phyloP scores from a whole-genome alignment of 768 basidiomycete genomes.

The Pisolithus marmoratus region DNA sequence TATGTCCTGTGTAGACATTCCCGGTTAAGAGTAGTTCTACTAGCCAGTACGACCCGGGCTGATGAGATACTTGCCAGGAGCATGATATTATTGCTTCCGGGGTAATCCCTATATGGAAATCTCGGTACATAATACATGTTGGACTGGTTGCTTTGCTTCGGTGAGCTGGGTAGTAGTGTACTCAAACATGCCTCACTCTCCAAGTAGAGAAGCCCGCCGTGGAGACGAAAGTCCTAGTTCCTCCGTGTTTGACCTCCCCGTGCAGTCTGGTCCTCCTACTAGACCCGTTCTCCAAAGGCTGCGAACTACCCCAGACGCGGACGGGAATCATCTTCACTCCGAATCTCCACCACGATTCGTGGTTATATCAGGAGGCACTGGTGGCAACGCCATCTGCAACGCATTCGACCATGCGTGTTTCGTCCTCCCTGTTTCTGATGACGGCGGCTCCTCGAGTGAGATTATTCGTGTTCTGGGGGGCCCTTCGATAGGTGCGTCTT shows the following conservation, averaged over 20 bases:
- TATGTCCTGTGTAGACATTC: conserved; percentile 69
- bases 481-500: conserved; percentile 64
- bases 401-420: conserved; percentile 78
- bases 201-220: neutral
- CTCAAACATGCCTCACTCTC: conserved; percentile 6
- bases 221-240: conserved; percentile 53
- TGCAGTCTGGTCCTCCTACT: conserved; percentile 28
- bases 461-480: conserved; percentile 89
- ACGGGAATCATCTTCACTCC: conserved; percentile 1
- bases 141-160: too few relatives aligned
- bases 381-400: conserved; percentile 85
- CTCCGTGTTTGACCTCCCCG: conserved; percentile 70
- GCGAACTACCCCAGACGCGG: conserved; percentile 5
- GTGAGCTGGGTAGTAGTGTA: too few relatives aligned
- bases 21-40: too few relatives aligned
- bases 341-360: conserved; percentile 43
- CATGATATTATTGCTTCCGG: too few relatives aligned
- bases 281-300: conserved; percentile 14
- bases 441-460: conserved; percentile 93
- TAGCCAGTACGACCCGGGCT: too few relatives aligned
- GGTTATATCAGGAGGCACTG: conserved; percentile 90
- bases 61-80: too few relatives aligned
- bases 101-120: neutral
- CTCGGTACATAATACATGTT: neutral
- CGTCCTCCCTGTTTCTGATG: conserved; percentile 90